Base-by-base conservation (phyloP, 495 filamentous ascomycete genomes). In the Aspergillus heteromorphus region DNA sequence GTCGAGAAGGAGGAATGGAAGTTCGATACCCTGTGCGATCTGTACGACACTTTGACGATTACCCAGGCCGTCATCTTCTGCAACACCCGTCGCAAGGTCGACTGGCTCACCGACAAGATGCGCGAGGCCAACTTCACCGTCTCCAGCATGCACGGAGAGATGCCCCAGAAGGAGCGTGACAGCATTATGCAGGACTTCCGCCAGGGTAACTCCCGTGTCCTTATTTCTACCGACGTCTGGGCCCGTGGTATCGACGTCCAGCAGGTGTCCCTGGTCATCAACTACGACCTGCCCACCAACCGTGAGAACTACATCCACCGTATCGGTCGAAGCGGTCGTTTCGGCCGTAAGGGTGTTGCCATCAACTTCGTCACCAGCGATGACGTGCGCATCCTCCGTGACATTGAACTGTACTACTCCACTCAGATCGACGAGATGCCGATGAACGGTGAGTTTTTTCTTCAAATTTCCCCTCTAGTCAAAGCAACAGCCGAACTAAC, bases 1-100 rank as follows among this genome's bases (percentile, higher is more conserved):
- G 92, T 97, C 25, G 93, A 99, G 76, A 97, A 97, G 76, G 93
- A 99, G 70, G 93, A 97, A 63, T 99, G 93, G 93, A 99, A 99
- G 66, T 91, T 99, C 59, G 93, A 99, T 67, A 99, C 93, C n/a
- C 84, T 99, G 8, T 97, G 90, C 66, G 93, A 99, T 78, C 87
- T 99, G 21, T 99, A 99, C 80, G 93, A 99, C 67, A 99, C 93
- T 6, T 76, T 99, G 56, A 99, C 93, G 50, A 99, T 99, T 70
- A 99, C 93, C 16, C 93, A 99, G 72, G 93, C 93, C 9, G 93
- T 99, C 64, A 99, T 99, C 71, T 99, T 99, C 84, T 99, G 93
- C 82, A 99, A 99, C 77, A 99, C 93, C 13, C 87, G 93, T 63
- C 83, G 95, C 68, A 99, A 99, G 87, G 93, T 99, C 52, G 93